Evolutionary conservation across 2,329 filamentous ascomycete species (phyloP).

Genomic region (Emergomyces orientalis): DNA sequence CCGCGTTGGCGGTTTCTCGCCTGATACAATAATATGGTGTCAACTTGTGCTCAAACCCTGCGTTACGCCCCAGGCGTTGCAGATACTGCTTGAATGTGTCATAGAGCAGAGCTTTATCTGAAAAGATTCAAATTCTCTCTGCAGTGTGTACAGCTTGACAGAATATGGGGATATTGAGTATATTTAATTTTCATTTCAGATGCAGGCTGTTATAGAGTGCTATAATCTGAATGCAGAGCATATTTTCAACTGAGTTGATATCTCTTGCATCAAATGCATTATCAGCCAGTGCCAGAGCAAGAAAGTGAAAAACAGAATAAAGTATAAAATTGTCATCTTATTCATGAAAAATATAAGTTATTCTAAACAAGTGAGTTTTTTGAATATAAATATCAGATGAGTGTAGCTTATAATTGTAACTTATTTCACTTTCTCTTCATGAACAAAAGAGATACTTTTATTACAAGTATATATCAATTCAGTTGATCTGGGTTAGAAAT

Average conservation of each 20-base stretch:
- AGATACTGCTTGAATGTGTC: constrained; percentile 10
- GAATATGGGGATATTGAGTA: constrained; percentile 6
- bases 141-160: neutral
- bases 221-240: no score
- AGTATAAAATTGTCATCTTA: no score
- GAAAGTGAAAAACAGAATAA: no score
- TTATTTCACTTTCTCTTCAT: no score
- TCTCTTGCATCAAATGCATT: no score
- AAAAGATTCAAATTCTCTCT: constrained; percentile 4
- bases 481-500: constrained; percentile 7
- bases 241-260: no score
- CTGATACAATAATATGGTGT: constrained; percentile 21
- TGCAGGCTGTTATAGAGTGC: no score
- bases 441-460: constrained; percentile 6
- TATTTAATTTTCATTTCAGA: constrained; percentile 5
- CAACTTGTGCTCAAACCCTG: constrained; percentile 17
- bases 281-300: no score
- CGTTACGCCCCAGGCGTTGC: constrained; percentile 13
- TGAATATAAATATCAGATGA: neutral
- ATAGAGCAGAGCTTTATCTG: constrained; percentile 5
- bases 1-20: constrained; percentile 12
- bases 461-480: constrained; percentile 4
- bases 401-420: no score
- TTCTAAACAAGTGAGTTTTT: no score
- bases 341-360: no score